phyloP scores from a whole-genome alignment of 306 rosid genomes.

The Trichosanthes cucumerina region DNA sequence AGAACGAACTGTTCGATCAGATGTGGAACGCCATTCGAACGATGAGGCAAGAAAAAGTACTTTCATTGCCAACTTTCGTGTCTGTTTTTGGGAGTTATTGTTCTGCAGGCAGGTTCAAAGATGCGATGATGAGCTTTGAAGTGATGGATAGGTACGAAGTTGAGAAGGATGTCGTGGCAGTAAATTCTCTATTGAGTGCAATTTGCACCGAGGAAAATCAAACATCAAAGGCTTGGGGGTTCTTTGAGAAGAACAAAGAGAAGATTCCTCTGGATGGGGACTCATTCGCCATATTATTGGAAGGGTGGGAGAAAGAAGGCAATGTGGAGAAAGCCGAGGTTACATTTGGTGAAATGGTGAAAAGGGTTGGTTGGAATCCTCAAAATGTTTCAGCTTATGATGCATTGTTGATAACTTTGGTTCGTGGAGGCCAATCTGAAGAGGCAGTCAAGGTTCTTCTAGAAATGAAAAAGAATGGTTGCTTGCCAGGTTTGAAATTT shows the following conservation, averaged over 20 bases:
- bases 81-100: conserved; percentile 53
- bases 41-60: conserved; percentile 42
- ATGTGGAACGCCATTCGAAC: conserved; percentile 72
- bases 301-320: conserved; percentile 65
- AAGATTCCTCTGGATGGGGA: conserved; percentile 41
- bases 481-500: conserved; percentile 59
- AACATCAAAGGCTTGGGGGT: conserved; percentile 28
- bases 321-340: conserved; percentile 31
- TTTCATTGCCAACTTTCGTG: conserved; percentile 40
- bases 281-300: conserved; percentile 44
- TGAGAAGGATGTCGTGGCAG: conserved; percentile 33
- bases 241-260: conserved; percentile 29
- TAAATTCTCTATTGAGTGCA: conserved; percentile 49
- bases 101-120: conserved; percentile 32
- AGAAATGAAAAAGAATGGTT: conserved; percentile 38
- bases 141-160: conserved; percentile 56
- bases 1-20: conserved; percentile 50
- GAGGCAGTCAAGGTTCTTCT: conserved; percentile 37
- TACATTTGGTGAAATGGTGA: conserved; percentile 49
- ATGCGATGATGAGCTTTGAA: conserved; percentile 54
- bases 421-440: conserved; percentile 24
- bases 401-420: conserved; percentile 37
- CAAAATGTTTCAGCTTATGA: conserved; percentile 38
- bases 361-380: conserved; percentile 35
- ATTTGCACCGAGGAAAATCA: conserved; percentile 40